Evolutionary conservation across 2,329 filamentous ascomycete species (phyloP), one percentile per base, ranked within the genome.

Genomic region (Ophiosphaerella narmari): DNA sequence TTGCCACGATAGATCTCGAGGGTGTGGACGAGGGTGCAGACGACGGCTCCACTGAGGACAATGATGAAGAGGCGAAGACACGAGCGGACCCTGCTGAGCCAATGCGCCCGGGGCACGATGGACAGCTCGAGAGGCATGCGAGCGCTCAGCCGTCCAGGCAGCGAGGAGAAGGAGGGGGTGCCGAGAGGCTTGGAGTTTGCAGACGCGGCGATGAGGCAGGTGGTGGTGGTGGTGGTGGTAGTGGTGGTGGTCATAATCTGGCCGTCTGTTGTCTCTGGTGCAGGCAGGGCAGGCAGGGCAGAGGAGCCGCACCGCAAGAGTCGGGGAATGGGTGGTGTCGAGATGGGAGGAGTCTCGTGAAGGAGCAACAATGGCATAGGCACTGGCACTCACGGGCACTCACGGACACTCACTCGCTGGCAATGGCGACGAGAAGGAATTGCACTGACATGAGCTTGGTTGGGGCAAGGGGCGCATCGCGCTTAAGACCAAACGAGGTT

Each of bases 41-140:
- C 62, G 41, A 73, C 69, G 54, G 66, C 63, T 56, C 65, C 69
- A 58, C 66, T 70, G 48, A 73, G 66, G 12, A 71, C 65, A 37
- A 72, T 67, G 60, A 71, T 68, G 49, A 71, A 61, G 33, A 72
- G 63, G 43, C 70, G 69, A 23, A 73, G 66, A 53, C 62, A 65
- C 38, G 68, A 73, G 43, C 69, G 67, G 48, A 71, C 51, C 43
- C 65, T 63, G 45, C 65, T 70, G 52, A 71, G 67, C 69, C 68
- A 71, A 48, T 68, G 67, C 48, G 67, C 63, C 36, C 65, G 58
- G 48, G 62, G 59, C 46, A 57, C 55, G 45, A 59, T 56, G 54
- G 56, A 48, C 54, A 65, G 46, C 39, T 71, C 65, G 54, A 64
- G 57, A 55, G 60, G 59, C 67, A 70, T 68, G 52, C 47, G 56